Conservation (phyloP, 2,329 filamentous ascomycete genomes). For the Stachybotrys echinatus region DNA sequence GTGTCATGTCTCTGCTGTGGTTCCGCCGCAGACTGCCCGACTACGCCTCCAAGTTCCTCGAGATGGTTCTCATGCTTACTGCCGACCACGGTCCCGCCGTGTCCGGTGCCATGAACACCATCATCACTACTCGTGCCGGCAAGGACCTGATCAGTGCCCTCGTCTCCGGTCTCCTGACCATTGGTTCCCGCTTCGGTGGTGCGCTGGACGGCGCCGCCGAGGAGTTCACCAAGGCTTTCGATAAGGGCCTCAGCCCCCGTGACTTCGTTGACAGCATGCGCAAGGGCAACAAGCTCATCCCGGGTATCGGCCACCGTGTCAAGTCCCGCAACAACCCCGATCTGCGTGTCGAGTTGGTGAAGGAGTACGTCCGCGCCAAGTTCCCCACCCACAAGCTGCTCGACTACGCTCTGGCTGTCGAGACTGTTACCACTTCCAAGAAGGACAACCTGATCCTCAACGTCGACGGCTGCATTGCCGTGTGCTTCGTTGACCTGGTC, state of each 20-base stretch:
- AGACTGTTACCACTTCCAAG: conserved; percentile 98
- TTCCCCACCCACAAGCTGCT: conserved; percentile 98
- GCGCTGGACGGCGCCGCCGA: conserved; percentile 95
- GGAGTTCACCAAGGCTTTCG: conserved; percentile 96
- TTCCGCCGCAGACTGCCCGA: conserved; percentile 95
- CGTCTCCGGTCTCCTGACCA: conserved; percentile 94
- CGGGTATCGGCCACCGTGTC: conserved; percentile 97
- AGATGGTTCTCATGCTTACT: conserved; percentile 99
- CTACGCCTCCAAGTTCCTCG: conserved; percentile 97
- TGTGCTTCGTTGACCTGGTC: conserved; percentile 97
- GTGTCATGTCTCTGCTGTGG: conserved; percentile 99
- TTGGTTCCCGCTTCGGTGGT: conserved; percentile 97
- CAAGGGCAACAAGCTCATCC: conserved; percentile 99
- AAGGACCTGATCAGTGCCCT: conserved; percentile 97
- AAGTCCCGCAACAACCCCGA: conserved; percentile 99
- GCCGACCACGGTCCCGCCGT: conserved; percentile 98
- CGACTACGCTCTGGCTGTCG: conserved; percentile 96
- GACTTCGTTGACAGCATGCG: conserved; percentile 99
- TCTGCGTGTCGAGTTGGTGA: conserved; percentile 98
- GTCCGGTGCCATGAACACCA: conserved; percentile 99
- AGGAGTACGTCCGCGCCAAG: conserved; percentile 96
- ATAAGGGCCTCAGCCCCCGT: conserved; percentile 96
- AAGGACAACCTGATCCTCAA: conserved; percentile 99
- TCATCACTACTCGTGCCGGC: conserved; percentile 98
- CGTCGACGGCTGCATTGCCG: conserved; percentile 95